Evolutionary conservation across 495 filamentous ascomycete species (phyloP), one percentile per base, ranked within the genome.

Genomic region (Xylaria castorea): DNA sequence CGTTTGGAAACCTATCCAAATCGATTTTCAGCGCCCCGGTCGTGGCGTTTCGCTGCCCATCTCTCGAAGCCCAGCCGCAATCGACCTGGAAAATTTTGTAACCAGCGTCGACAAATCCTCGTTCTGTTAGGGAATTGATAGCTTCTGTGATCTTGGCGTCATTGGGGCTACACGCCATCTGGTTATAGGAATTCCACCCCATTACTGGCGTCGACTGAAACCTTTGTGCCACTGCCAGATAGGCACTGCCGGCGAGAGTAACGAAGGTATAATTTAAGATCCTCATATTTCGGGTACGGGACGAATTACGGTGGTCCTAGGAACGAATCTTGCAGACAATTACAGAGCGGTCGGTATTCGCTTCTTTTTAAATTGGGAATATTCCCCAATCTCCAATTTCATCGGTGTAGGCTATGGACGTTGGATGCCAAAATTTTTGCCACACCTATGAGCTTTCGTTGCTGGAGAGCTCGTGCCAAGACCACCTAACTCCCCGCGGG

Each of bases 161-260:
- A 16, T 42, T 66, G 63, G 42, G 40, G 42, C 63, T 66, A 34
- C 63, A 66, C 16, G 40, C 63, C 40, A 66, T 48, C 34, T 66
- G 63, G 16, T 66, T 66, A 27, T 66, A 66, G 12, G 63, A 66
- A 34, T 66, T 66, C 63, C 63, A 66, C 0, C 63, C 63, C 63
- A 66, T 66, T 18, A 66, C 63, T 32, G 63, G 63, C 42, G 63
- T 66, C n/a, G 63, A 66, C 27, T 66, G 63, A 18, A 66, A 66
- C 42, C 30, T 14, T 42, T 66, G 63, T 66, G 42, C 42, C 42
- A 16, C 27, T n/a, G 42, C 42, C 42, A 66, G 6, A 66, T 2
- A 20, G 40, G 42, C 63, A 14, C 44, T n/a, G 42, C 42, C 27
- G 14, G 25, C 44, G 27, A 66, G 42, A 5, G 42, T 42, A 11